phyloP scores from a whole-genome alignment of 371 early-diverging fungal genomes.

The Mortierella sp. region DNA sequence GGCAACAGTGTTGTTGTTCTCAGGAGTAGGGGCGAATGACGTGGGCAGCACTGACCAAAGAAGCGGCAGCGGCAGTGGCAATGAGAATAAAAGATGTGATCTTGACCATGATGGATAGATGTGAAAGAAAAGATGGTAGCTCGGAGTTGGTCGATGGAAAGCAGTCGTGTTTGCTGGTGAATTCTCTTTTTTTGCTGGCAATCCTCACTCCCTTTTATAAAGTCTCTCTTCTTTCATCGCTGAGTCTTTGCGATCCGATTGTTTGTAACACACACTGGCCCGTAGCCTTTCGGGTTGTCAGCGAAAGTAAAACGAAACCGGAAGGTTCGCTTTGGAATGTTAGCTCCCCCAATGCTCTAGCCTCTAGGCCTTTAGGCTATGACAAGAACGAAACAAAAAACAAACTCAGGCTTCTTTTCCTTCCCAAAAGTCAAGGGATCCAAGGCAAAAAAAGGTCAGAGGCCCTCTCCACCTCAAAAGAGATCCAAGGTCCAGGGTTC shows the following conservation, averaged over 20 bases:
- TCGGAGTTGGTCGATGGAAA: neutral
- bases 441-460: neutral
- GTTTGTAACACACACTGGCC: neutral
- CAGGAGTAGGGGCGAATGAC: neutral
- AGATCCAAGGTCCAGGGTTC: neutral
- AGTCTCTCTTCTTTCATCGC: neutral
- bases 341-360: neutral
- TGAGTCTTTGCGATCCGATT: neutral
- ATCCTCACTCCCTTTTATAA: neutral
- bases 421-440: slow-evolving; percentile 1
- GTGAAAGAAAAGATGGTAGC: neutral
- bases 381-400: neutral
- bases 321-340: neutral
- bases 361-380: no score
- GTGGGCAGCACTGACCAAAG: slow-evolving; percentile 2
- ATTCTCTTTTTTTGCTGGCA: neutral
- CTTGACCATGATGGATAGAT: slow-evolving; percentile 7
- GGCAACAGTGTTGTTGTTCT: neutral
- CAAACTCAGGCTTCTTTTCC: neutral
- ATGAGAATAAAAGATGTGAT: neutral
- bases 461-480: neutral
- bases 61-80: neutral
- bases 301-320: neutral
- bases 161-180: neutral
- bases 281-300: neutral